phyloP scores from a whole-genome alignment of 2,329 filamentous ascomycete species.

The Pestalotiopsis sp. region DNA sequence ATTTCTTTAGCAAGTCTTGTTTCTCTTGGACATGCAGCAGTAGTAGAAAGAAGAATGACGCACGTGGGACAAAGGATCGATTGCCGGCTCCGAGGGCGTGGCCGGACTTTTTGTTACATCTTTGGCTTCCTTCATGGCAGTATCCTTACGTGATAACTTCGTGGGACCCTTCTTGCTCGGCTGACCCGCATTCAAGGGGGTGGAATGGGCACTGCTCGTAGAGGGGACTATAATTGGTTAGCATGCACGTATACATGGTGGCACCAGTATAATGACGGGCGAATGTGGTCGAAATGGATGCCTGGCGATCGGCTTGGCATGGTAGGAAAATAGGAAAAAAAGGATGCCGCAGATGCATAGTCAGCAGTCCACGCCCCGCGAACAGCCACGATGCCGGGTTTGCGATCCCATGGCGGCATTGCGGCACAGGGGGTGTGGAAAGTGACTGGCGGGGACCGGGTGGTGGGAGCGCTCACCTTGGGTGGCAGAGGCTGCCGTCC shows the following conservation, averaged over 20 bases:
- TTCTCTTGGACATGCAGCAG: not conserved
- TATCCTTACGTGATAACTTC: conserved; percentile 19
- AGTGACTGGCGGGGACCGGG: not conserved
- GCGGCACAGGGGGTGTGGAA: not conserved
- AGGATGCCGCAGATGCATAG: not conserved
- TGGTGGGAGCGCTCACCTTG: not conserved
- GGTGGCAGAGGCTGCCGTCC: not conserved
- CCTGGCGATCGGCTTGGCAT: not conserved
- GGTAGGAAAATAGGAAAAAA: not conserved
- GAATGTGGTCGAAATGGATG: not conserved
- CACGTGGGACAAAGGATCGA: conserved; percentile 71
- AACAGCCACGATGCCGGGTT: not conserved
- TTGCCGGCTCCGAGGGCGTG: conserved; percentile 39
- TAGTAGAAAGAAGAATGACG: conserved; percentile 23
- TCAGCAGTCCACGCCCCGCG: not conserved
- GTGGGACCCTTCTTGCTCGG: conserved; percentile 24
- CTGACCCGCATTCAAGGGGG: conserved; percentile 12
- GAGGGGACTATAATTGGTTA: not conserved
- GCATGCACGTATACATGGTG: not conserved
- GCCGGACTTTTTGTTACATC: conserved; percentile 1
- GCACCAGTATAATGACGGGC: not conserved
- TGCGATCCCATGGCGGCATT: not conserved
- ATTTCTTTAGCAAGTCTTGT: not conserved
- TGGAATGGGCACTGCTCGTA: conserved; percentile 24
- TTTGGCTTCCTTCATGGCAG: not conserved